Base-by-base conservation (phyloP, 2,329 filamentous ascomycete species). In the Dactylellina drechsleri region DNA sequence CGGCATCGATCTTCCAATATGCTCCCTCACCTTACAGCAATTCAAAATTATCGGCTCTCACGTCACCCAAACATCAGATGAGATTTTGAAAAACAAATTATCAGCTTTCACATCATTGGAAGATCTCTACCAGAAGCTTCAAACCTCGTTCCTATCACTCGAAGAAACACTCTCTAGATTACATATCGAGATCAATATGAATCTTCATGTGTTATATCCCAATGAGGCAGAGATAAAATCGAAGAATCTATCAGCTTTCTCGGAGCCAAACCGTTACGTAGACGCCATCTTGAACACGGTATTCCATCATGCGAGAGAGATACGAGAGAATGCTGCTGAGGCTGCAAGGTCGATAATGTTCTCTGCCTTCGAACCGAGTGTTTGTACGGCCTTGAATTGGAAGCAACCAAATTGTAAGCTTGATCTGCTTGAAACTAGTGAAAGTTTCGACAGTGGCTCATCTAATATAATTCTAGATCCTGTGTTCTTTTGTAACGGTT, bases 381-480 rank as follows among this genome's bases (percentile, higher is more conserved):
- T 98, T 18, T 99, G 95, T 83, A 96, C 92, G 15, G 93, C 94
- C 4, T 84, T 99, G 79, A 99, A 99, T 83, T 99, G 95, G 95
- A 99, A 99, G 82, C 95, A 99, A 82, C 95, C 95, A 1, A 99
- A 98, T 81, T 99, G 88, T 90, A 81, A 83, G 87, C 83, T 4
- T 41, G 18, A 28, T 31, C 23, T 13, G 23, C 20, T 20, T 59
- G 31, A n/a, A n/a, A 12, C 28, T 23, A 41, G 15, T 74, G 50
- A 4, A 26, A 10, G 5, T 8, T 36, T 26, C 12, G 10, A 52
- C 7, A 50, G 36, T 57, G 15, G 16, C 12, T 40, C 36, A 65
- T 3, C 18, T 49, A 13, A 10, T 26, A 4, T 20, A 13, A 6
- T 16, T 57, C n/a, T 59, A 89, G 88, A 97, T 81, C 95, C 95